Evolutionary conservation across 208 protist species (phyloP), one percentile per base, ranked within the genome.

Genomic region (Leishmania amazonensis): DNA sequence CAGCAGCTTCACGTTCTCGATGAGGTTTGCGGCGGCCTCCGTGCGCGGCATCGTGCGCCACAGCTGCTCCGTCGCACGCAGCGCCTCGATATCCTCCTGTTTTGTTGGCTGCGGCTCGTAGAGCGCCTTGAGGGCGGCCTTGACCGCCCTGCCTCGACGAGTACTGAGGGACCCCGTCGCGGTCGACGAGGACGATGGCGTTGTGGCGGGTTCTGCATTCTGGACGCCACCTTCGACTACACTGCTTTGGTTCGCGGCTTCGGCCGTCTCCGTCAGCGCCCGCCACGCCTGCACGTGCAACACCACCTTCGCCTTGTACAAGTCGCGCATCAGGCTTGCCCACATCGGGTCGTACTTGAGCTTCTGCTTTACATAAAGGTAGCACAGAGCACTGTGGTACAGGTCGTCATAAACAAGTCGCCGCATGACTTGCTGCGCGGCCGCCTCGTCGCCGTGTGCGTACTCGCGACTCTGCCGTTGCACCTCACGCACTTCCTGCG

Each of bases 241-340:
- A 17, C 35, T 73, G 71, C 45, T n/a, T 57, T 40, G 42, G 47
- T 40, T 75, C 24, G 47, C 0, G 17, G 35, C 57, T 65, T 83
- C 79, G 53, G 47, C 21, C n/a, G 35, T 47, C 62, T 73, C 57
- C 54, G 28, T 60, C 68, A 84, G 78, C 38, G 73, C 40, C 75
- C 58, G 60, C 80, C 76, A 80, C 72, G 76, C 78, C 75, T 79
- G 70, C 38, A 79, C 31, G 40, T 70, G 58, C 72, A 65, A 64
- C 68, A 57, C 42, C 45, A 58, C 35, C 67, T 77, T 72, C 4
- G 53, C 67, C 28, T 65, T 85, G 81, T 90, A 90, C 21, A 93
- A 74, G 77, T 94, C 93, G 19, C 93, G 90, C 86, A 93, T 89
- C 35, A 96, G 78, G 70, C 90, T 94, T 40, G 87, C 85, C 86